phyloP scores from a whole-genome alignment of 192 early-diverging fungal genomes.

The Coemansia sp. region DNA sequence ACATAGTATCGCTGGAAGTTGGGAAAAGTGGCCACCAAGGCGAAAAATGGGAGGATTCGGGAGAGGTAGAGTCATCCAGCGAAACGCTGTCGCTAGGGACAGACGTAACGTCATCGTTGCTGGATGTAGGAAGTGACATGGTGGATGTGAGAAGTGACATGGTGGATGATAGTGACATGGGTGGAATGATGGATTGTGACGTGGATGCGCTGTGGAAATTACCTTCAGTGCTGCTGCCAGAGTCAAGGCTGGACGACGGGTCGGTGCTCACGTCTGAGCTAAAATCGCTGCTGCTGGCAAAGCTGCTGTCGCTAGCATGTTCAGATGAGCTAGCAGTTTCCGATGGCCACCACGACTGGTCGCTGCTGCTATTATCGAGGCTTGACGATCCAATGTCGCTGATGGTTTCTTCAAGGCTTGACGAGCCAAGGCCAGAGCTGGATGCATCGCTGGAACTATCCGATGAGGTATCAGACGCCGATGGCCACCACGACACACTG shows the following conservation, averaged over 20 bases:
- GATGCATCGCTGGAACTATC: background rate
- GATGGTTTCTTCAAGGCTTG: background rate
- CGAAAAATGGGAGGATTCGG: background rate
- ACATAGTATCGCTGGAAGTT: background rate
- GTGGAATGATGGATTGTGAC: background rate
- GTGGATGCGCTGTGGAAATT: conserved; percentile 13
- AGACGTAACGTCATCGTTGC: too few relatives aligned
- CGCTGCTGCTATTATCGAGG: background rate
- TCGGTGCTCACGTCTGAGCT: conserved; percentile 1
- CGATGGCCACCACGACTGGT: background rate
- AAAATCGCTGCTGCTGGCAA: background rate
- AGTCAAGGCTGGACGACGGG: too few relatives aligned
- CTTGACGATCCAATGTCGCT: background rate
- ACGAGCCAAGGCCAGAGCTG: background rate
- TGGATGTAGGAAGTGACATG: too few relatives aligned
- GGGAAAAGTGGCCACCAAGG: background rate
- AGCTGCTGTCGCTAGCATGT: background rate
- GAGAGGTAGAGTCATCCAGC: background rate
- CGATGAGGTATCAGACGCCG: background rate
- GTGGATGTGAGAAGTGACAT: too few relatives aligned
- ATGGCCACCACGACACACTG: too few relatives aligned
- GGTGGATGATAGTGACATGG: too few relatives aligned
- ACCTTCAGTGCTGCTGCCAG: conserved; percentile 11
- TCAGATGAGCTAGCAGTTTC: background rate
- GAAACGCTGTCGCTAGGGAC: background rate